Evolutionary conservation across 2,329 filamentous ascomycete species (phyloP).

Genomic region (Cercospora canescens): DNA sequence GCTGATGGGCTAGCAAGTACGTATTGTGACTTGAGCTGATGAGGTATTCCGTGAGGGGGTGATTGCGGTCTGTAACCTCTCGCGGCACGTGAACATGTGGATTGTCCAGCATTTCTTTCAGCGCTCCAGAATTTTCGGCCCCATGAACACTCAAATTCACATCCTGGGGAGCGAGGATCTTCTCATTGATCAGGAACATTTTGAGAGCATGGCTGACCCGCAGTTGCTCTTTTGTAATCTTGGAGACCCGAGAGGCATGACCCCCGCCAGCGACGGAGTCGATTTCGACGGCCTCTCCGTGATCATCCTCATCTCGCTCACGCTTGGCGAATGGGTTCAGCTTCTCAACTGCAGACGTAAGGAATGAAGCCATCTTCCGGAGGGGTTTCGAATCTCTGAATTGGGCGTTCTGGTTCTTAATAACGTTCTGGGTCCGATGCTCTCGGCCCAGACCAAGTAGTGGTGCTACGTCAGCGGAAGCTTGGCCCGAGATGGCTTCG

Average conservation of each 20-base stretch:
- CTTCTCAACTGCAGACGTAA: constrained; percentile 36
- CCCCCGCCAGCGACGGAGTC: constrained; percentile 60
- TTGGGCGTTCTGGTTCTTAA: background rate
- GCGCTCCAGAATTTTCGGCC: constrained; percentile 46
- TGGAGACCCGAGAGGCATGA: constrained; percentile 52
- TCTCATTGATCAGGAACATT: constrained; percentile 56
- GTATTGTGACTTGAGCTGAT: constrained; percentile 75
- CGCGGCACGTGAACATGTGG: constrained; percentile 60
- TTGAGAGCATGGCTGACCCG: constrained; percentile 61
- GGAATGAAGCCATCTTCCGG: constrained; percentile 16
- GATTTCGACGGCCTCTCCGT: constrained; percentile 54
- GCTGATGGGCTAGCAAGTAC: constrained; percentile 69
- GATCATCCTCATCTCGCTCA: constrained; percentile 51
- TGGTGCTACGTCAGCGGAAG: background rate
- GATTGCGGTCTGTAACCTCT: constrained; percentile 56
- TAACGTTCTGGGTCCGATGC: background rate
- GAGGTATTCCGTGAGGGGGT: constrained; percentile 68
- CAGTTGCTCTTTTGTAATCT: constrained; percentile 54
- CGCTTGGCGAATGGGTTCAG: constrained; percentile 43
- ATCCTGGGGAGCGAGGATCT: constrained; percentile 52
- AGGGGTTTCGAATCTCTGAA: background rate
- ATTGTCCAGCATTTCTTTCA: constrained; percentile 56
- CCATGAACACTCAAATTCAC: constrained; percentile 43
- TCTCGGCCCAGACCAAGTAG: background rate
- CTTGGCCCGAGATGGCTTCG: background rate